These are phyloP conservation scores for Babesia caballi DNA, from an alignment of 169 alveolate species.

Conservation along the genomic window DNA sequence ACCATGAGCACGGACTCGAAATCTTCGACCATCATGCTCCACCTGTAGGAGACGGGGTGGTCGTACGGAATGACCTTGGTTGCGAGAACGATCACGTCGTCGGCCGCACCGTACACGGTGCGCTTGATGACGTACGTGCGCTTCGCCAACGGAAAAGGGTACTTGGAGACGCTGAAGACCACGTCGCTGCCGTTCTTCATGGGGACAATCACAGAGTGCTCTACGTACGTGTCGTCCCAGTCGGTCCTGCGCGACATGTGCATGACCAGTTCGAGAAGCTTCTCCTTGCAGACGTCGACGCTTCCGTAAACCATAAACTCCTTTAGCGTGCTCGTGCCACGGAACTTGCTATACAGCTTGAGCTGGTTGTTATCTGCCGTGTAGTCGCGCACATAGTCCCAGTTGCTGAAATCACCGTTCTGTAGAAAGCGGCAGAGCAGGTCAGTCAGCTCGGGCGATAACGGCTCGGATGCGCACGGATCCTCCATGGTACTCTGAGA, in stretches of 20 bases:
- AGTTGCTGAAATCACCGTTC: constrained; percentile 6
- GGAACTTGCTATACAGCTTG: constrained; percentile 31
- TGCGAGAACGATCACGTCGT: constrained; percentile 26
- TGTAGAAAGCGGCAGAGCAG: constrained; percentile 4
- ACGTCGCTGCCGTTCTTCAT: constrained; percentile 31
- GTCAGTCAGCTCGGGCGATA: not conserved
- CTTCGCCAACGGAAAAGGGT: constrained; percentile 63
- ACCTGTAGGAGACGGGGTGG: constrained; percentile 3
- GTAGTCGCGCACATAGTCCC: constrained; percentile 56
- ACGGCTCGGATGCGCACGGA: not conserved
- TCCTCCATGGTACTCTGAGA: not conserved
- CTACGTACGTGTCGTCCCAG: constrained; percentile 68
- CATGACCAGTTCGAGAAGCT: constrained; percentile 41
- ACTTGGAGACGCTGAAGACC: constrained; percentile 50
- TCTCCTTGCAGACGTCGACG: constrained; percentile 59
- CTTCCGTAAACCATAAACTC: constrained; percentile 54
- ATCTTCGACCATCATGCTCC: constrained; percentile 64
- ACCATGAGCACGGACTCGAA: constrained; percentile 54
- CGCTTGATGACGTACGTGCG: constrained; percentile 51
- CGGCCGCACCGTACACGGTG: constrained; percentile 33
- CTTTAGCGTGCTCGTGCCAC: constrained; percentile 24
- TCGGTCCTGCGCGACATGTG: constrained; percentile 13
- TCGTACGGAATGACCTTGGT: constrained; percentile 33
- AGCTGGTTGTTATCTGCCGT: not conserved
- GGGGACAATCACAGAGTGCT: constrained; percentile 17